Percentiles rank a stretch among this genome's conserved stretches.
Evolutionary conservation across 2,329 filamentous ascomycete genomes (phyloP).

Genomic region (Apiospora aurea): DNA sequence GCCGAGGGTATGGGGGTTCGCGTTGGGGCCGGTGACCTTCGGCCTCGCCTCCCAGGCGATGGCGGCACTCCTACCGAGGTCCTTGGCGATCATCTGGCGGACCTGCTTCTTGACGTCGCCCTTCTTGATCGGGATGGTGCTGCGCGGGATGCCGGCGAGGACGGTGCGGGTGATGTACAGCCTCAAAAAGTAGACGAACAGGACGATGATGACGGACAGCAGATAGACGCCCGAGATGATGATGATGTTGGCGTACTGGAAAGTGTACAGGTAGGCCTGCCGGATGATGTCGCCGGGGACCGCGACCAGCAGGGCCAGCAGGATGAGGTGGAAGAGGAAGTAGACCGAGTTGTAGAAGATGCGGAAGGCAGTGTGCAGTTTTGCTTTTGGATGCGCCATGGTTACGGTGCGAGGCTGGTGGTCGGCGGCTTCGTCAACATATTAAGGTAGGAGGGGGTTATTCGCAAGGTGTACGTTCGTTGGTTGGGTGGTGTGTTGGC

Average conservation of each 20-base stretch:
- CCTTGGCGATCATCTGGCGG: conserved; percentile 75
- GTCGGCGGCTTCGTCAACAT: neutral
- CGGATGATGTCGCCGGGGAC: conserved; percentile 83
- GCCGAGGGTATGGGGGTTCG: conserved; percentile 30
- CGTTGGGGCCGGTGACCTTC: conserved; percentile 54
- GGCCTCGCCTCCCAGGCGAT: conserved; percentile 82
- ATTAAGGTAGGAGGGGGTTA: neutral
- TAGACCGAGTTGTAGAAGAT: conserved; percentile 85
- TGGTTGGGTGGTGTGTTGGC: neutral
- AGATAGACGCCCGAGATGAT: conserved; percentile 80
- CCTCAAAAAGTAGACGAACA: conserved; percentile 82
- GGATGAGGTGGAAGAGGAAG: conserved; percentile 75
- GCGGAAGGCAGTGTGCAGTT: conserved; percentile 57
- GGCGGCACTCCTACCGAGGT: conserved; percentile 77
- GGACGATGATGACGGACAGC: conserved; percentile 71
- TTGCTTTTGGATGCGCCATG: conserved; percentile 5
- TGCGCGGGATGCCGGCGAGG: conserved; percentile 83
- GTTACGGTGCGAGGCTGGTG: neutral
- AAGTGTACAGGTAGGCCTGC: conserved; percentile 69
- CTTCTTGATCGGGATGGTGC: conserved; percentile 85
- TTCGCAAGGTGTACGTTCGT: neutral
- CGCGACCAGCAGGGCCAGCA: conserved; percentile 76
- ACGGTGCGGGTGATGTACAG: conserved; percentile 85
- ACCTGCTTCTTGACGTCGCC: conserved; percentile 81
- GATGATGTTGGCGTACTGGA: conserved; percentile 81